Conservation (phyloP, 73 alveolate species). For the Uronychia setigera region DNA sequence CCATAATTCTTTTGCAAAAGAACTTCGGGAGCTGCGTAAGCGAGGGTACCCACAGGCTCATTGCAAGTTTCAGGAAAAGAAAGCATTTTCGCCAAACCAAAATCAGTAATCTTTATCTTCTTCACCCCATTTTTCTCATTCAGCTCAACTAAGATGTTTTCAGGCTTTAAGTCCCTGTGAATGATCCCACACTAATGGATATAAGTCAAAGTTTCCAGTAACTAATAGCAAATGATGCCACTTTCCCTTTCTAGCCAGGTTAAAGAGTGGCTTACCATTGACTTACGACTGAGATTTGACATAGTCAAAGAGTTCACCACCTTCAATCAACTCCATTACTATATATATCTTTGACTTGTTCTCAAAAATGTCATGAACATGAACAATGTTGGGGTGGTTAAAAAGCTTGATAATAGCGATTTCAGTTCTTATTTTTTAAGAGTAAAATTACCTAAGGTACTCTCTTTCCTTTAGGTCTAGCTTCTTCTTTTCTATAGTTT, state of each 20-base stretch:
- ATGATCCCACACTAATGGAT: constrained; percentile 75
- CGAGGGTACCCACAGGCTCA: constrained; percentile 68
- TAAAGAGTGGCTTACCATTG: not conserved
- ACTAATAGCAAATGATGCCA: constrained; percentile 56
- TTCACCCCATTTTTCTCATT: not conserved
- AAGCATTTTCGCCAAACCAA: constrained; percentile 56
- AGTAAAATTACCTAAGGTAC: not conserved
- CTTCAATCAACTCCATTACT: constrained; percentile 54
- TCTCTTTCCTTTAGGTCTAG: constrained; percentile 45
- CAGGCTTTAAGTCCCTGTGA: constrained; percentile 83
- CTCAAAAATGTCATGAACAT: constrained; percentile 54
- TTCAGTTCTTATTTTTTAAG: constrained; percentile 41
- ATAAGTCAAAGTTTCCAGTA: constrained; percentile 69
- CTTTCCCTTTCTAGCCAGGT: constrained; percentile 63
- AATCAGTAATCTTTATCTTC: constrained; percentile 43
- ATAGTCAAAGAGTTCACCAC: constrained; percentile 71
- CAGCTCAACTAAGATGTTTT: constrained; percentile 71
- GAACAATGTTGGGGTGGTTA: constrained; percentile 64
- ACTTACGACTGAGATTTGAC: constrained; percentile 24
- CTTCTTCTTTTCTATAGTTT: constrained; percentile 50
- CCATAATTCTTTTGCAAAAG: constrained; percentile 35
- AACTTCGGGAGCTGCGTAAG: constrained; percentile 71
- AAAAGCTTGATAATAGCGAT: constrained; percentile 55
- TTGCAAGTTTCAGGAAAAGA: constrained; percentile 31
- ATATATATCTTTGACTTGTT: constrained; percentile 34